Base-by-base conservation (phyloP, 345 rosid species). In the Aegle marmelos region DNA sequence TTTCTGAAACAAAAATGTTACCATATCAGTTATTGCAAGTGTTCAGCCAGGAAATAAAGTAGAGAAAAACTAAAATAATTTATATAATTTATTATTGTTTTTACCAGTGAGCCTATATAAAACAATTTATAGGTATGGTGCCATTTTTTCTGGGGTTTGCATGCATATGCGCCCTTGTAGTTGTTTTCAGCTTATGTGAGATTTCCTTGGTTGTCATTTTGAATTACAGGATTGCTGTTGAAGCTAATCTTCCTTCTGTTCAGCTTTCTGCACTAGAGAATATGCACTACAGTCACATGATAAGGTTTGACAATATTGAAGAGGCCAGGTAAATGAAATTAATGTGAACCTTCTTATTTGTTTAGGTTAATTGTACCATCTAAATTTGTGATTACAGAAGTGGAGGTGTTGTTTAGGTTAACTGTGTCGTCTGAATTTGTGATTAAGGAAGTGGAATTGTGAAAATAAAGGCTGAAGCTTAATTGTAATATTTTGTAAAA, bases 211-310 rank as follows among this genome's bases (percentile, higher is more conserved):
- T 53, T 81, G 48, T 73, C 73, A 6, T 30, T 54, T 39, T 45
- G 4, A 79, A 66, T 31, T 84, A 85, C 90, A 96, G 98, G 87
- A 86, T 94, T 84, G 94, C 98, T 21, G 79, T 83, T 67, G 85
- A 90, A 83, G 97, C 94, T 76, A 90, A 91, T 31, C 89, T 89
- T 80, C 91, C 90, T 62, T 80, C 90, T 17, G 37, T 87, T 81
- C 94, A 96, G 86, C 88, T 94, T 83, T 79, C 89, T 75, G 98
- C 98, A 56, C 82, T 96, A 65, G 98, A 96, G 85, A 92, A 87
- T 80, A 92, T 96, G 97, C 98, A 94, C 76, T 96, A 96, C 71
- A 91, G 91, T 90, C 88, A 92, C 86, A 94, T 94, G 97, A 94
- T 96, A 74, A 88, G 99, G 89, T 91, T 94, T 90, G 91, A 90